Conservation (phyloP, 495 filamentous ascomycete genomes). For the Hypoxylon perforatum region DNA sequence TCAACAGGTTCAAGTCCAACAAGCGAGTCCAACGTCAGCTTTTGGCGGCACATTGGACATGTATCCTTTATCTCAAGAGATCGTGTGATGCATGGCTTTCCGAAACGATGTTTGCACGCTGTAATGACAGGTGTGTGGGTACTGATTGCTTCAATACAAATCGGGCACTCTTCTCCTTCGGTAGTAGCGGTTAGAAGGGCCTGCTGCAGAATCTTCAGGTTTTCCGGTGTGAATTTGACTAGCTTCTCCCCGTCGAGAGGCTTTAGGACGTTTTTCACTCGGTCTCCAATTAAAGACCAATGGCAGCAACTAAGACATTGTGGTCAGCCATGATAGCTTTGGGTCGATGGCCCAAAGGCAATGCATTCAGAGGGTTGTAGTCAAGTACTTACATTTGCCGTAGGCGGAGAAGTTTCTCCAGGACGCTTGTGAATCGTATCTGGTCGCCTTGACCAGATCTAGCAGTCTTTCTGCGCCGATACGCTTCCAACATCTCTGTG, state of each 20-base stretch:
- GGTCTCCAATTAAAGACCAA: conserved; percentile 81
- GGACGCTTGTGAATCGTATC: conserved; percentile 68
- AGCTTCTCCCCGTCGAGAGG: conserved; percentile 73
- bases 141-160: conserved; percentile 81
- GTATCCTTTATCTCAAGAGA: conserved; percentile 83
- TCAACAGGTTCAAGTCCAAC: conserved; percentile 71
- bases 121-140: conserved; percentile 85
- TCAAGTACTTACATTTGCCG: conserved; percentile 68
- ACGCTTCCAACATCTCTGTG: conserved; percentile 73
- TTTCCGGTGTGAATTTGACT: conserved; percentile 79
- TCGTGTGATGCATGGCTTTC: conserved; percentile 76
- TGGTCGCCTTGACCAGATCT: conserved; percentile 47
- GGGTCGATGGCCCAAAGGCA: neutral
- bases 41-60: conserved; percentile 89
- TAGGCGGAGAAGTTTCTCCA: conserved; percentile 86
- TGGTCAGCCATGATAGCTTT: conserved; percentile 20
- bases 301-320: conserved; percentile 71
- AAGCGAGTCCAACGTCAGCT: conserved; percentile 69
- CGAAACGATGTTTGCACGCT: conserved; percentile 86
- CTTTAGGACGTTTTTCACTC: conserved; percentile 74
- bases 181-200: conserved; percentile 84
- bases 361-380: neutral
- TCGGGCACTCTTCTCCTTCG: conserved; percentile 82
- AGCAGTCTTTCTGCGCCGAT: conserved; percentile 55
- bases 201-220: conserved; percentile 76